Percentiles rank a stretch among this genome's conserved stretches.
Conservation (phyloP, 2,329 filamentous ascomycete species). For the Pseudocercospora fijiensis region DNA sequence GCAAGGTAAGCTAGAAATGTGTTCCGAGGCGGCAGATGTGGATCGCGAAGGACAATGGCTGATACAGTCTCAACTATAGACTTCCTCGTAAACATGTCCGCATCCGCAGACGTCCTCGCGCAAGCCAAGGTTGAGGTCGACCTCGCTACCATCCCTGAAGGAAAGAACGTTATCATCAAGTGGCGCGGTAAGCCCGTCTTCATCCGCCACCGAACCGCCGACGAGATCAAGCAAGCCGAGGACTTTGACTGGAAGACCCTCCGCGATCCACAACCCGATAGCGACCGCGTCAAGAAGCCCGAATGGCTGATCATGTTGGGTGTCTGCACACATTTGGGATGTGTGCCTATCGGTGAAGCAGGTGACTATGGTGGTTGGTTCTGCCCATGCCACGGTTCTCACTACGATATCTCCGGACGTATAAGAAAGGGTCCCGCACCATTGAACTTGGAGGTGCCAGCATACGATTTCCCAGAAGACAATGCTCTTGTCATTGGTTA, state of each 20-base stretch:
- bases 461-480: constrained; percentile 90
- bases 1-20: constrained; percentile 68
- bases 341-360: constrained; percentile 97
- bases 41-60: constrained; percentile 12
- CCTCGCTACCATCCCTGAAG: constrained; percentile 87
- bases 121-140: constrained; percentile 99
- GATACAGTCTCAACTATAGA: constrained; percentile 57
- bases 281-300: constrained; percentile 93
- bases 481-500: constrained; percentile 91
- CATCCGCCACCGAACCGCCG: constrained; percentile 93
- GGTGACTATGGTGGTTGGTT: constrained; percentile 99
- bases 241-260: constrained; percentile 77
- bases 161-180: constrained; percentile 99
- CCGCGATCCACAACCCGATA: constrained; percentile 87
- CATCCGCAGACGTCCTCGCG: constrained; percentile 95
- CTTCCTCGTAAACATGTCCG: constrained; percentile 99
- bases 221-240: constrained; percentile 94
- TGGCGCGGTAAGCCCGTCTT: constrained; percentile 99
- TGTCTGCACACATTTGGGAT: constrained; percentile 98
- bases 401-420: constrained; percentile 99
- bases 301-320: constrained; percentile 99
- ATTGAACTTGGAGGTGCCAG: constrained; percentile 92
- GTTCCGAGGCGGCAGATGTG: background rate
- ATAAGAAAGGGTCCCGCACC: constrained; percentile 96
- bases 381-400: constrained; percentile 99